Evolutionary conservation across 2,329 filamentous ascomycete genomes (phyloP).

Genomic region (Hymenoscyphus linearis): DNA sequence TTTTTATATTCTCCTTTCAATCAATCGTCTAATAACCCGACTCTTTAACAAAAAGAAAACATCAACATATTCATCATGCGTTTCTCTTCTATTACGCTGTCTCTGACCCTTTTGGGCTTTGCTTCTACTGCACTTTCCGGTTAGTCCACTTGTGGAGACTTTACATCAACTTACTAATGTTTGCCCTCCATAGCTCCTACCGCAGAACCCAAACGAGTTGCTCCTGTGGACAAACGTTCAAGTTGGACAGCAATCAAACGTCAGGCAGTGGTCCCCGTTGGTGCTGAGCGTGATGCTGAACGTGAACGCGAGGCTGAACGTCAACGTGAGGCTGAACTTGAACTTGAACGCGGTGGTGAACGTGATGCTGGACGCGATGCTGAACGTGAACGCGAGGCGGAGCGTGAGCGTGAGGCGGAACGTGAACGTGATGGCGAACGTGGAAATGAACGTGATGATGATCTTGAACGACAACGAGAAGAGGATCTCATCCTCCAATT

Average conservation of each 20-base stretch:
- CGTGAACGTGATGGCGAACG: too few relatives aligned
- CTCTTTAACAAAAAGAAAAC: background rate
- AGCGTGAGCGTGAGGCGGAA: too few relatives aligned
- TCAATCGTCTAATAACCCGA: slow-evolving; percentile 2
- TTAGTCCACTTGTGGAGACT: slow-evolving; percentile 12
- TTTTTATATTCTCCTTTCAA: slow-evolving; percentile 11
- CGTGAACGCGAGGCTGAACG: too few relatives aligned
- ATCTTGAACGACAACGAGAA: slow-evolving; percentile 7
- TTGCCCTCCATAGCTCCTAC: slow-evolving; percentile 21
- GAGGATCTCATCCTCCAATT: background rate
- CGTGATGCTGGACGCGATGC: too few relatives aligned
- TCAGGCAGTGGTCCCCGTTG: background rate
- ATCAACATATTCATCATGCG: slow-evolving; percentile 23
- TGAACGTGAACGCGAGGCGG: too few relatives aligned
- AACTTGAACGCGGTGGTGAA: too few relatives aligned
- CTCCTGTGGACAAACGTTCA: slow-evolving; percentile 18
- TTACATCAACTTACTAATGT: slow-evolving; percentile 12
- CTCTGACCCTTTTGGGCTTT: slow-evolving; percentile 22
- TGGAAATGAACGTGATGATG: too few relatives aligned
- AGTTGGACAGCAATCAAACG: slow-evolving; percentile 17
- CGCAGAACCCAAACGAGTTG: slow-evolving; percentile 19
- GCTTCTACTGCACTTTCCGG: slow-evolving; percentile 22
- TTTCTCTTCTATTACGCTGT: slow-evolving; percentile 20
- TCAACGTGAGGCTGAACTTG: too few relatives aligned
- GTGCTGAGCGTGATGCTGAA: too few relatives aligned